phyloP scores from a whole-genome alignment of 768 basidiomycete genomes.

The Trametes villosa region DNA sequence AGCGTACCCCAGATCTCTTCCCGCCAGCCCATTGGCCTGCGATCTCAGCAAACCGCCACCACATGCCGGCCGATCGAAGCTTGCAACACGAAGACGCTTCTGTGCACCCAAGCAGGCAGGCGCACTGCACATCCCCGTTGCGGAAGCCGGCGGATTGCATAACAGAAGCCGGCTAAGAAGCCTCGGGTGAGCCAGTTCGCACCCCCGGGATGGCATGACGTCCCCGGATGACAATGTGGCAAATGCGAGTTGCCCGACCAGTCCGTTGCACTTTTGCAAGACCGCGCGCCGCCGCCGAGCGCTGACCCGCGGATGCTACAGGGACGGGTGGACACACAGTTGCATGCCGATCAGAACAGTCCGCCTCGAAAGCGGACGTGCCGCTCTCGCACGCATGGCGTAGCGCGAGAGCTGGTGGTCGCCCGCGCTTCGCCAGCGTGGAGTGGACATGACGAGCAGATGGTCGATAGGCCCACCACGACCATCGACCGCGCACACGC shows the following conservation, averaged over 20 bases:
- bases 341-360: slow-evolving; percentile 14
- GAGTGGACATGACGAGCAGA: neutral
- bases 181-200: neutral
- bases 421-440: neutral
- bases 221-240: neutral
- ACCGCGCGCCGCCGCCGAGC: too few relatives aligned
- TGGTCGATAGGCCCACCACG: neutral
- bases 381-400: slow-evolving; percentile 1
- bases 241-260: slow-evolving; percentile 1
- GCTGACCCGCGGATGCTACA: too few relatives aligned
- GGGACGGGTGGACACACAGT: too few relatives aligned
- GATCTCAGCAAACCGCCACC: slow-evolving; percentile 8
- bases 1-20: slow-evolving; percentile 14
- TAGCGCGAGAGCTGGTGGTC: slow-evolving; percentile 3
- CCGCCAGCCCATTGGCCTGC: slow-evolving; percentile 9
- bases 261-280: neutral
- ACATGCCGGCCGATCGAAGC: slow-evolving; percentile 12
- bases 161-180: neutral
- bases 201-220: neutral
- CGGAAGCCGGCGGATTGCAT: neutral
- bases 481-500: neutral
- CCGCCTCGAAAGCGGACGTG: neutral
- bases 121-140: neutral
- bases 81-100: neutral
- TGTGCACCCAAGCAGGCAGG: slow-evolving; percentile 1